Evolutionary conservation across 2,329 filamentous ascomycete species (phyloP).

Genomic region (Cytospora paraplurivora): DNA sequence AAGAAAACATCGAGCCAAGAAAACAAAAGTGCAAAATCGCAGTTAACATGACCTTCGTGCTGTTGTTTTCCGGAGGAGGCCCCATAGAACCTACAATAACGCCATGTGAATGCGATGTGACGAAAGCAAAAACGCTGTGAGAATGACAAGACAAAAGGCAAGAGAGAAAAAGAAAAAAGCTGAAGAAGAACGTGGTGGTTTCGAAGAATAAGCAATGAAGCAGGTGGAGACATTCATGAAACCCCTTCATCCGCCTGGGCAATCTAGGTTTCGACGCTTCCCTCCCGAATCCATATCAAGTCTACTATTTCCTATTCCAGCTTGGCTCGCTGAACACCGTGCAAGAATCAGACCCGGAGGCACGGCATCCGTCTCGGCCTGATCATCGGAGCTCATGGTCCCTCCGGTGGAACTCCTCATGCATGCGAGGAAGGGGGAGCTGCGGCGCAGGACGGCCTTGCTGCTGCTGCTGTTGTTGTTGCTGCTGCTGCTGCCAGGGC

Average conservation of each 20-base stretch:
- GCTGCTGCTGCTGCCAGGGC: slow-evolving; percentile 13
- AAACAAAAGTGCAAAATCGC: no score
- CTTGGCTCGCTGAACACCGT: not conserved
- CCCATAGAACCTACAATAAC: not conserved
- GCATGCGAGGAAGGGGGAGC: slow-evolving; percentile 50
- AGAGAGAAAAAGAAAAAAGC: not conserved
- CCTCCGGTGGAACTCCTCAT: slow-evolving; percentile 49
- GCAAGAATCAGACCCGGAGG: not conserved
- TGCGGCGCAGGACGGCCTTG: slow-evolving; percentile 40
- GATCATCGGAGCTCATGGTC: slow-evolving; percentile 37
- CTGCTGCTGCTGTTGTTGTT: slow-evolving; percentile 40
- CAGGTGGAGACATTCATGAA: not conserved
- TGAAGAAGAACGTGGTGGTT: not conserved
- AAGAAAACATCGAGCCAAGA: not conserved
- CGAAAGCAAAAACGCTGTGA: not conserved
- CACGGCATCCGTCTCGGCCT: not conserved
- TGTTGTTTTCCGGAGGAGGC: slow-evolving; percentile 2
- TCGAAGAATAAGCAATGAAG: no score
- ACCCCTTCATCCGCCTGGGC: not conserved
- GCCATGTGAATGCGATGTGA: slow-evolving; percentile 8
- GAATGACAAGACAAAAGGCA: not conserved
- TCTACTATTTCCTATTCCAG: no score
- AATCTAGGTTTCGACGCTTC: no score
- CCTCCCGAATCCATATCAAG: no score
- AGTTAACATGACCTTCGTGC: not conserved